Conservation (phyloP, 768 basidiomycete species). For the Termitomyces sp. region DNA sequence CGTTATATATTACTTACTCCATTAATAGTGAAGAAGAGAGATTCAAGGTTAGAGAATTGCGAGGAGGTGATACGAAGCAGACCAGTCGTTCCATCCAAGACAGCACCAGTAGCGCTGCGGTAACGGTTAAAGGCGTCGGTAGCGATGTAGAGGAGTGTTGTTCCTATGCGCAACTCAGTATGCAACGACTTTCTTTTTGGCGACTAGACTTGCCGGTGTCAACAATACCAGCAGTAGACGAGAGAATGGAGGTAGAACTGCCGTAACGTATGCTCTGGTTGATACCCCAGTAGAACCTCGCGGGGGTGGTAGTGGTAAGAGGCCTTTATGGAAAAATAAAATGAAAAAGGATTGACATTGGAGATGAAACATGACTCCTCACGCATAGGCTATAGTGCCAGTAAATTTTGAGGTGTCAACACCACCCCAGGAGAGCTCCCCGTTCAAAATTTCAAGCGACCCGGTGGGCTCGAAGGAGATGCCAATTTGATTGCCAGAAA, state of each 20-base stretch:
- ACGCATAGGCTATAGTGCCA: constrained; percentile 37
- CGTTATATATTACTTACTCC: constrained; percentile 28
- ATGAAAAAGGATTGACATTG: not conserved
- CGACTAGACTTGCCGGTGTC: constrained; percentile 37
- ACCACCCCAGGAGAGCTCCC: constrained; percentile 51
- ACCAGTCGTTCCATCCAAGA: constrained; percentile 32
- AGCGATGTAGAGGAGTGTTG: constrained; percentile 44
- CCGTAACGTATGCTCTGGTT: constrained; percentile 50
- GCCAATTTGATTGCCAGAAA: constrained; percentile 33
- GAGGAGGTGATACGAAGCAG: constrained; percentile 44
- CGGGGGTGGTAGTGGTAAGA: constrained; percentile 39
- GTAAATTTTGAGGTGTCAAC: constrained; percentile 36
- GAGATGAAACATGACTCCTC: constrained; percentile 3
- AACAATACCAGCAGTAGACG: constrained; percentile 47
- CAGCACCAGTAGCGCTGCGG: constrained; percentile 37
- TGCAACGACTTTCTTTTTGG: too few species aligned
- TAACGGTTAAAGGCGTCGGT: constrained; percentile 40
- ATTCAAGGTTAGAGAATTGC: constrained; percentile 47
- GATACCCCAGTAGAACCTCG: constrained; percentile 52
- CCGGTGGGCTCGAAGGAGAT: constrained; percentile 48
- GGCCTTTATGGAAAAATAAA: constrained; percentile 21
- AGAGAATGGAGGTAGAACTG: constrained; percentile 33
- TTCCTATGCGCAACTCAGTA: constrained; percentile 22
- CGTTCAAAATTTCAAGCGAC: constrained; percentile 26
- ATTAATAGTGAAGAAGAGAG: constrained; percentile 50